Evolutionary conservation across 345 rosid species (phyloP), one percentile per base, ranked within the genome.

Genomic region (Hibiscus mutabilis): DNA sequence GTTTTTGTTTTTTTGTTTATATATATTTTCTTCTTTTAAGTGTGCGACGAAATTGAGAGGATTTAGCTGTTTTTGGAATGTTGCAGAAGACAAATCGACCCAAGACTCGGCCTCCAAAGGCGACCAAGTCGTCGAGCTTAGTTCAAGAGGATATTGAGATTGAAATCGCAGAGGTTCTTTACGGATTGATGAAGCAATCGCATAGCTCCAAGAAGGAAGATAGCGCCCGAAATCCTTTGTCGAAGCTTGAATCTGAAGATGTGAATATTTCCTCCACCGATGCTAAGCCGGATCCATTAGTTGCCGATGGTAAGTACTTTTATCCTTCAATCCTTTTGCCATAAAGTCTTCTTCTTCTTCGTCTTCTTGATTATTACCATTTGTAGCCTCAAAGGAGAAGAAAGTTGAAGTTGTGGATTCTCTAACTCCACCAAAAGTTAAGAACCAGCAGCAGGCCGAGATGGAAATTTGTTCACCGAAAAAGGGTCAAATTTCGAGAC

Each of bases 161-260:
- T 70, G 90, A 88, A 74, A 82, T 88, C 29, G 93, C 93, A 0
- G 87, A 88, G 76, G 86, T 88, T 52, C 78, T 86, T 56, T 88
- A 70, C 22, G 87, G 87, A 10, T 58, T 88, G 57, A 83, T 15
- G 79, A 85, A 77, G 71, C 90, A 84, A 25, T 70, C 86, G 19
- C 84, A 62, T 31, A 55, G 71, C 74, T 68, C 79, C 25, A 74
- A 72, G 78, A 74, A 81, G 35, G 82, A 80, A 16, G 77, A 79
- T 60, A 58, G 40, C 51, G 37, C 31, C 4, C 69, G 65, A 65
- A 73, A 29, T 40, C 67, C 70, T n/a, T 4, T n/a, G 0, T 66
- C 68, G 46, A 53, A 74, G 49, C 76, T 59, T 14, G 80, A 80
- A 66, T 51, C 73, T 44, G 73, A 69, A 60, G 79, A 82, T 74